Evolutionary conservation across 176 grass and related monocot species (phyloP).

Genomic region (Oryza coarctata): DNA sequence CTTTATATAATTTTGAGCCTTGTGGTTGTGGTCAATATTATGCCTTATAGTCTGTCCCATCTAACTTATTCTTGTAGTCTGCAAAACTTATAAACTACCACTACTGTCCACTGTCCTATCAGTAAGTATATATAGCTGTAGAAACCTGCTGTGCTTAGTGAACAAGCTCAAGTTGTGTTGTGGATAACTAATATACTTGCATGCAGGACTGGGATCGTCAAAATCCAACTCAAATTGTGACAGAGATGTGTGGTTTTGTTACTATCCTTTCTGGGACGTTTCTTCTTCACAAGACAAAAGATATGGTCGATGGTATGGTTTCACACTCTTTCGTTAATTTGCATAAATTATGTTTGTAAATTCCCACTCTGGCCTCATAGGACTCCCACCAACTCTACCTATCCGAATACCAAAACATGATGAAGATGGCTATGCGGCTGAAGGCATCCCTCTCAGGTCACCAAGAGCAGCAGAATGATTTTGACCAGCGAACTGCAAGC

Average conservation of each 20-base stretch:
- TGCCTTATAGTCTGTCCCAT: neutral
- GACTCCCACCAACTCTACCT: constrained; percentile 51
- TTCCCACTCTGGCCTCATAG: constrained; percentile 32
- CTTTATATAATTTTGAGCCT: neutral
- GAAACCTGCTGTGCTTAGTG: neutral
- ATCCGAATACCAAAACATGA: constrained; percentile 64
- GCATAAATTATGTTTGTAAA: neutral
- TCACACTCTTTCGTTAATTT: neutral
- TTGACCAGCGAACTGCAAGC: constrained; percentile 19
- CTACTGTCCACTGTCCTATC: neutral
- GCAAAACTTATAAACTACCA: neutral
- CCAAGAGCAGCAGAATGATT: constrained; percentile 58
- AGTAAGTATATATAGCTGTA: neutral
- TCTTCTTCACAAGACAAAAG: constrained; percentile 99
- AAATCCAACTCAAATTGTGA: constrained; percentile 96
- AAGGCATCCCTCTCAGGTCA: constrained; percentile 88
- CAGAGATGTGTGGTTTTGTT: constrained; percentile 92
- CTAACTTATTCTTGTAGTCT: neutral
- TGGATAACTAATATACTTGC: constrained; percentile 19
- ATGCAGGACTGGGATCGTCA: constrained; percentile 93
- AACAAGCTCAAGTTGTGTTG: neutral
- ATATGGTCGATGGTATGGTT: constrained; percentile 81
- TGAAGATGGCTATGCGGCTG: constrained; percentile 58
- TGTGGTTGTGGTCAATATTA: neutral
- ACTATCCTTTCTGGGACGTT: constrained; percentile 95